Base-by-base conservation (phyloP, 2,329 filamentous ascomycete genomes). In the Sclerotinia trifoliorum region DNA sequence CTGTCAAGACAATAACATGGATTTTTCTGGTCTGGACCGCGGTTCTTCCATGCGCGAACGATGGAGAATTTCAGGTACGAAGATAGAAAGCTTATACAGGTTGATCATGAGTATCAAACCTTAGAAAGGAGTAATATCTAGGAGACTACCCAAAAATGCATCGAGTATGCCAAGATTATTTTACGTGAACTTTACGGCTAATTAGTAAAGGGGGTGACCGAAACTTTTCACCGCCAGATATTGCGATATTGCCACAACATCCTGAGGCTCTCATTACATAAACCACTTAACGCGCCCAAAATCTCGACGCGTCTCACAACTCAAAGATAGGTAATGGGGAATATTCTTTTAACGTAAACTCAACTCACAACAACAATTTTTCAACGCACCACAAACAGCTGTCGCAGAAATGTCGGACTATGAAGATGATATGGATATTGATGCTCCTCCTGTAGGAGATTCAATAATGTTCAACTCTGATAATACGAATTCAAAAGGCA, bases 401-500 rank as follows among this genome's bases (percentile, higher is more conserved):
- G 15, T 42, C 35, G 21, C 48, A 71, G 80, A 67, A 42, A 85
- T 85, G 83, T 85, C 83, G 0, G 83, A 85, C 74, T 82, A 80
- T 73, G 83, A 83, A 68, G 88, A 91, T 80, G 86, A 88, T 71
- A 90, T 92, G 86, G 89, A 91, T 73, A 79, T 90, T 65, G 89
- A 90, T 80, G 84, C 80, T 65, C 82, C 84, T 48, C 80, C 80
- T 42, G 80, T 81, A 69, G 81, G 83, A 72, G 79, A 80, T 69
- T 78, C 81, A 0, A 82, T 90, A 65, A 80, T 84, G 68, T 97
- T 97, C 80, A 91, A 88, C 67, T 90, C 92, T 35, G 88, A 91
- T 71, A 87, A 88, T 73, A 87, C 84, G 21, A 86, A 87, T 74
- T 86, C 85, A 17, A 97, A 97, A 80, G 94, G 94, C 78, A 98